Base-by-base conservation (phyloP, 495 filamentous ascomycete species). In the Umbilicaria muhlenbergii region DNA sequence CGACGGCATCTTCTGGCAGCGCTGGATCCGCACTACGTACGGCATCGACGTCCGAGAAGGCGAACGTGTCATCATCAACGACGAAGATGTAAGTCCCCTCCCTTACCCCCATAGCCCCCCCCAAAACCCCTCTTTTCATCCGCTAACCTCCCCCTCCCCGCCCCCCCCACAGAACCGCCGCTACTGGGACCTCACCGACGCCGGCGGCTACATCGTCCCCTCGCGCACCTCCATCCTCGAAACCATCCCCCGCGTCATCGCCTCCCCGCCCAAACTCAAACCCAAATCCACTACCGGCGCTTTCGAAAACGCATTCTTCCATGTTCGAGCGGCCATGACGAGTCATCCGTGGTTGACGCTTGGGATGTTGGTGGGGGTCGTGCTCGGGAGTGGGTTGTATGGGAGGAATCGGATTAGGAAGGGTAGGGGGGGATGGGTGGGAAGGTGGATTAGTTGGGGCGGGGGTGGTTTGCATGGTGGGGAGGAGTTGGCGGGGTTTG, bases 1-100 rank as follows among this genome's bases (percentile, higher is more conserved):
- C 7, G 91, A 98, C 59, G 87, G 87, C 39, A 76, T 86, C 17
- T 95, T 96, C 60, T 98, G 91, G 91, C 87, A 95, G 58, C 73
- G 89, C 33, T 98, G 91, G 91, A 77, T 98, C 43, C 70, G 86
- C 37, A 91, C 78, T 14, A 94, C 87, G 0, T 98, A 93, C 57
- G 91, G 92, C 34, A 81, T 96, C 49, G 80, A 88, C 53, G 79
- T 86, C 18, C 72, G 70, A 34, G 80, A 86, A 37, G 85, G 87
- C 34, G 91, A 96, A 60, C 73, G 85, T 42, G 87, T 98, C 34
- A 82, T 98, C 41, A 89, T 98, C 61, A 94, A 95, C 48, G 92
- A 98, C 58, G 83, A 96, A 65, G 89, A 94, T 62, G 87, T 93
- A 69, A 78, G 83, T 74, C 44, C 10, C 31, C 18, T 15, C 2